A percentile compares a stretch with the other conserved stretches of the same genome.
Evolutionary conservation across 2,329 filamentous ascomycete species (phyloP).

Genomic region (Aspergillus sp.): DNA sequence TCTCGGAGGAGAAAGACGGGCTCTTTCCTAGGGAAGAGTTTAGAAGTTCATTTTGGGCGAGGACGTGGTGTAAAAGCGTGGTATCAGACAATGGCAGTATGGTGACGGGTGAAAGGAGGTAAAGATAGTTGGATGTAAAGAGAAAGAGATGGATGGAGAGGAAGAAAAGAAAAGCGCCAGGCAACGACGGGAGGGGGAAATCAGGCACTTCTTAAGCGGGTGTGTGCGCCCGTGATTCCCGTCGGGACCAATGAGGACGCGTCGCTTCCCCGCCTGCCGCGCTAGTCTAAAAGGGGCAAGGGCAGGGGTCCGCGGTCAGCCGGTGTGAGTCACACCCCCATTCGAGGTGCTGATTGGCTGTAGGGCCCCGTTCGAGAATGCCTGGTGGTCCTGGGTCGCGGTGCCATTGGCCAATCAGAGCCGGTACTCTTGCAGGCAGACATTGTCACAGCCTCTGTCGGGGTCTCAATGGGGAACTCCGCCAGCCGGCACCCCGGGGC

Average conservation of each 20-base stretch:
- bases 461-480: slow-evolving; percentile 12
- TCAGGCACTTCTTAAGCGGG: slow-evolving; percentile 40
- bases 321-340: slow-evolving; percentile 38
- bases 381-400: neutral
- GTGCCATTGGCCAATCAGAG: slow-evolving; percentile 11
- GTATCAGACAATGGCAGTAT: slow-evolving; percentile 14
- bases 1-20: slow-evolving; percentile 37
- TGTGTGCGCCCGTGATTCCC: slow-evolving; percentile 7
- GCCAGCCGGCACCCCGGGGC: slow-evolving; percentile 2
- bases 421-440: neutral
- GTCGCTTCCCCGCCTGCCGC: slow-evolving; percentile 13
- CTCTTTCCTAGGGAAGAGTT: slow-evolving; percentile 25
- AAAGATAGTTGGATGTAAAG: slow-evolving; percentile 7
- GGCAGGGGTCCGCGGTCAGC: slow-evolving; percentile 18
- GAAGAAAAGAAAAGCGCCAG: slow-evolving; percentile 27
- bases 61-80: slow-evolving; percentile 17
- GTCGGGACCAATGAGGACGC: slow-evolving; percentile 22
- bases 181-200: slow-evolving; percentile 29
- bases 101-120: slow-evolving; percentile 12
- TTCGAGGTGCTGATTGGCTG: neutral
- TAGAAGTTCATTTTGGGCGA: slow-evolving; percentile 42
- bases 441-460: slow-evolving; percentile 7
- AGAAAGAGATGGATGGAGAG: slow-evolving; percentile 6
- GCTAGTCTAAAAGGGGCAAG: slow-evolving; percentile 9
- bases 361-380: slow-evolving; percentile 2